Conservation (phyloP, 176 grass and related monocot species). For the Calamus simplicifolius region DNA sequence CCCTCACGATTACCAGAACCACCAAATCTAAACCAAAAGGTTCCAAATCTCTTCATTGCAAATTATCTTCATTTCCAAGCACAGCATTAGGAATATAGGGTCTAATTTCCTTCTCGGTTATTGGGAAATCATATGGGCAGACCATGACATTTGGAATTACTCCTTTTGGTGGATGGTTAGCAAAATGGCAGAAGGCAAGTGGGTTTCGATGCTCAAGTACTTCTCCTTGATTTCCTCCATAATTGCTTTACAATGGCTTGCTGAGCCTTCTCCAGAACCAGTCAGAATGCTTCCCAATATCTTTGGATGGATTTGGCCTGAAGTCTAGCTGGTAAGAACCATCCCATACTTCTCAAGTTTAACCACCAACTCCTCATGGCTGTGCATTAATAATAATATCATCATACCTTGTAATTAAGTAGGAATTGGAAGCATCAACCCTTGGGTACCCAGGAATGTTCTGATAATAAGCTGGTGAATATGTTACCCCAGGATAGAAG, state of each 20-base stretch:
- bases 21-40: conserved; percentile 85
- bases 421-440: conserved; percentile 67
- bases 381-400: conserved; percentile 82
- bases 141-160: conserved; percentile 75
- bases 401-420: conserved; percentile 88
- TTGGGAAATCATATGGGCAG: conserved; percentile 80
- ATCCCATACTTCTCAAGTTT: conserved; percentile 75
- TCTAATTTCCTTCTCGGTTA: conserved; percentile 78
- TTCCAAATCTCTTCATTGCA: conserved; percentile 71
- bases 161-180: conserved; percentile 75
- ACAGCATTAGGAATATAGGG: conserved; percentile 70
- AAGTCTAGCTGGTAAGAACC: conserved; percentile 27
- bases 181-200: conserved; percentile 83
- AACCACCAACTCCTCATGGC: conserved; percentile 59
- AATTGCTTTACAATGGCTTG: conserved; percentile 54
- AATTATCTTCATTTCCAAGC: conserved; percentile 53
- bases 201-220: conserved; percentile 84
- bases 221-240: conserved; percentile 32
- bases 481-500: conserved; percentile 83
- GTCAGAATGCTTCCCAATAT: conserved; percentile 41
- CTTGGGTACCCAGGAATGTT: conserved; percentile 90
- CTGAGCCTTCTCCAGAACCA: conserved; percentile 58
- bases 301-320: conserved; percentile 25
- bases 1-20: conserved; percentile 25
- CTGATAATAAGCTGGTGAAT: conserved; percentile 90